Percentiles rank a stretch among this genome's conserved stretches.
These are phyloP conservation scores for Saccharomyces jurei DNA, from an alignment of 805 yeast genomes.

Conservation along the genomic window DNA sequence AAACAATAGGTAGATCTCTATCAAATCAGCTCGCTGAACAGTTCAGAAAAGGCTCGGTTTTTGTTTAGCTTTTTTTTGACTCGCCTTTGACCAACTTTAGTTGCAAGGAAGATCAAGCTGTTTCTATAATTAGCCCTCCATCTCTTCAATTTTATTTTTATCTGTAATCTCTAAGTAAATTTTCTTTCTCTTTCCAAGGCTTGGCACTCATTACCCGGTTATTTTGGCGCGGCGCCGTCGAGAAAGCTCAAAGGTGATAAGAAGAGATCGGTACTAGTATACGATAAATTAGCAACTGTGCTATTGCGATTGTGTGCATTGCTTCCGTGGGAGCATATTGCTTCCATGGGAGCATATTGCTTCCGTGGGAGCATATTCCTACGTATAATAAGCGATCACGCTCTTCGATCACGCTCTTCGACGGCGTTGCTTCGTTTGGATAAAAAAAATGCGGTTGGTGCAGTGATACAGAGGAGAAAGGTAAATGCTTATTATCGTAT, in stretches of 20 bases:
- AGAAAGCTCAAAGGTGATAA: neutral
- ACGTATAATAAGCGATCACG: no score
- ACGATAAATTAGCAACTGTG: neutral
- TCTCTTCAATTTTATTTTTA: neutral
- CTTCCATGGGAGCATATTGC: neutral
- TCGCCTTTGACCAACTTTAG: neutral
- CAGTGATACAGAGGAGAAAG: no score
- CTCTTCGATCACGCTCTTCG: no score
- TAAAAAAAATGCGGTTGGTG: no score
- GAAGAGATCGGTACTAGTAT: neutral
- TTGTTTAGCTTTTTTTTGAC: neutral
- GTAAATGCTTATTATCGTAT: no score
- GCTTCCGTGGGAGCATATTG: neutral
- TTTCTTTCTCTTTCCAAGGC: neutral
- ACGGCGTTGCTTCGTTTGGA: no score
- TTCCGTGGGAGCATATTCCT: no score
- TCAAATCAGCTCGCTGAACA: neutral
- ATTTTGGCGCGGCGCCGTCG: neutral
- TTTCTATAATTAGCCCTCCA: neutral
- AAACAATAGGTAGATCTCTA: neutral
- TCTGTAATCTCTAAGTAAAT: neutral
- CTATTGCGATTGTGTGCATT: neutral
- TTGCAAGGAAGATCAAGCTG: neutral
- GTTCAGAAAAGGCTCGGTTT: neutral
- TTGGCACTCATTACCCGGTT: neutral